These are phyloP conservation scores for Tremella yokohamensis DNA, from an alignment of 768 basidiomycete genomes.

Conservation along the genomic window DNA sequence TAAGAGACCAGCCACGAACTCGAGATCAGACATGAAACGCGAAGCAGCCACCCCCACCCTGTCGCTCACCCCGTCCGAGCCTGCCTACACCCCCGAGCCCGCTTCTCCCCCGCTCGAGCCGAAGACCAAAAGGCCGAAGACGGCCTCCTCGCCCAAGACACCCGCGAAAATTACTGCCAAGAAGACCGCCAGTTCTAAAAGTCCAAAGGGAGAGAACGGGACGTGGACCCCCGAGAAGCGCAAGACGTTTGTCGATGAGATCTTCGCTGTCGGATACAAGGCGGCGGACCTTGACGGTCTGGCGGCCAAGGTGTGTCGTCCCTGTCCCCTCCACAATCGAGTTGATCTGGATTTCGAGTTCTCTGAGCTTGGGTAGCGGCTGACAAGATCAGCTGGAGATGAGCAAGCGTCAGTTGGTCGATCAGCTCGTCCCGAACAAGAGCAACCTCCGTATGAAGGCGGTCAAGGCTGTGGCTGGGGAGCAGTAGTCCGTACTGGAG, in stretches of 20 bases:
- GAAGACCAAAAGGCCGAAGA: background rate
- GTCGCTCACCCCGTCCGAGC: background rate
- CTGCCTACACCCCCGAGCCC: too few species aligned
- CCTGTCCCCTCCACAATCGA: too few species aligned
- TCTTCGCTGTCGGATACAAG: slow-evolving; percentile 28
- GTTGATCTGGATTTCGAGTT: background rate
- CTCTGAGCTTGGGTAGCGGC: background rate
- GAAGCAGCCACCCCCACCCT: background rate
- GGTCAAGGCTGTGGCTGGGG: slow-evolving; percentile 16
- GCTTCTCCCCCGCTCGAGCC: too few species aligned
- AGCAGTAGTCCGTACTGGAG: background rate
- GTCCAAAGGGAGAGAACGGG: slow-evolving; percentile 14
- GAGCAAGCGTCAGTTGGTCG: slow-evolving; percentile 31
- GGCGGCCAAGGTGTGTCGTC: slow-evolving; percentile 19
- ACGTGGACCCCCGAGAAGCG: slow-evolving; percentile 23
- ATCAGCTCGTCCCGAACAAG: slow-evolving; percentile 30
- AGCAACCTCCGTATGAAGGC: slow-evolving; percentile 23
- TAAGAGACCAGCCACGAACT: too few species aligned
- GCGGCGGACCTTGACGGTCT: slow-evolving; percentile 22
- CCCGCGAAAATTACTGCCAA: background rate
- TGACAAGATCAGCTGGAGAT: slow-evolving; percentile 21
- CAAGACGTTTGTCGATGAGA: slow-evolving; percentile 24
- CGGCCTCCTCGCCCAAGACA: background rate
- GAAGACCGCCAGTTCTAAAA: background rate
- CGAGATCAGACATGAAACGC: too few species aligned